Evolutionary conservation across 179 eudicot genomes (phyloP).

Genomic region (Carnegiea gigantea): DNA sequence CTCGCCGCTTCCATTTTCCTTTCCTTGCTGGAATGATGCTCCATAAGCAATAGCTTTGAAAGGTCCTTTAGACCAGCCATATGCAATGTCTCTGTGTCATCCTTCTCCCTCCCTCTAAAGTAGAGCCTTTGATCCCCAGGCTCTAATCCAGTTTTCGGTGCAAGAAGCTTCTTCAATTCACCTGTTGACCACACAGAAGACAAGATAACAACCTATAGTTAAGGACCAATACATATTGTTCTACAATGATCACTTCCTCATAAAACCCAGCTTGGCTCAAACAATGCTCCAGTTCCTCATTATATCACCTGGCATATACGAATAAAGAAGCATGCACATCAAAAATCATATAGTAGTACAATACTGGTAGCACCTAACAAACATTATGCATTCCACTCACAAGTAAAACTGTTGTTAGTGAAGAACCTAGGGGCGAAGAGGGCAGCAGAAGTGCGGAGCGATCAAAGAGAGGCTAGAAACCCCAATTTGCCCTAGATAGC

Average conservation of each 20-base stretch:
- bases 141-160: constrained; percentile 40
- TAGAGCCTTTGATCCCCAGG: constrained; percentile 62
- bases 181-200: constrained; percentile 39
- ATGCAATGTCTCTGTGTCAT: constrained; percentile 53
- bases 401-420: background rate
- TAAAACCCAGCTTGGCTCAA: background rate
- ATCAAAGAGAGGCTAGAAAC: background rate
- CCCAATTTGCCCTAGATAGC: background rate
- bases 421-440: background rate
- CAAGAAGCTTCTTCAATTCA: constrained; percentile 64
- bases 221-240: background rate
- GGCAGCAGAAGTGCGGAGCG: background rate
- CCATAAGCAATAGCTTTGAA: constrained; percentile 70
- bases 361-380: background rate
- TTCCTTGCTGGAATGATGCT: constrained; percentile 47
- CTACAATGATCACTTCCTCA: background rate
- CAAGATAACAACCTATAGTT: constrained; percentile 8
- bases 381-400: background rate
- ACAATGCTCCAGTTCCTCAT: background rate
- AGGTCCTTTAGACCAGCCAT: constrained; percentile 73
- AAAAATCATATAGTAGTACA: too few species aligned
- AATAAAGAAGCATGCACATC: too few species aligned
- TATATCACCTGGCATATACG: background rate
- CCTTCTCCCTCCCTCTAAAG: constrained; percentile 89
- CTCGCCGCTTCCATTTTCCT: constrained; percentile 52